Base-by-base conservation (phyloP, 768 basidiomycete species). In the Calocybe indica region DNA sequence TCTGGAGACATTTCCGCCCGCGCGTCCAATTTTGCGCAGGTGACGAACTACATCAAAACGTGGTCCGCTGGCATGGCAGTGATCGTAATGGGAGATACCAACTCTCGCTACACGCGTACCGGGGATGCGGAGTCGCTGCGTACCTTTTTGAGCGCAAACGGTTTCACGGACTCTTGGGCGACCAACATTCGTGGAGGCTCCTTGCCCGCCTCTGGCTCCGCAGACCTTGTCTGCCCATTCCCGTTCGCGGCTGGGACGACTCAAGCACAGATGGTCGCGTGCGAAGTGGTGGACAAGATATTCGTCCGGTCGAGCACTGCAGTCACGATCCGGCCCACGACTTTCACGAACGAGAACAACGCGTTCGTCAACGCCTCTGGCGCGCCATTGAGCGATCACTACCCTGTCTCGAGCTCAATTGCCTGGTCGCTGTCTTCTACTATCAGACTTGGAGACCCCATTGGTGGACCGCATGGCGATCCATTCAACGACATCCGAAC, bases 231-330 rank as follows among this genome's bases (percentile, higher is more conserved):
- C 5, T 70, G 68, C 55, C 48, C 52, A 8, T 58, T 60, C 53
- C 63, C 66, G 10, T 66, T 69, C 51, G 48, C 65, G 0, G 15
- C 59, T 7, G 63, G 63, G 36, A 66, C 61, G 3, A 56, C 57
- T 2, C 59, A 61, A 43, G 45, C 54, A 4, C 46, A 57, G 45
- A 57, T 61, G 55, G 54, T 57, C 5, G 60, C 63, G 10, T 70
- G 69, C 46, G 68, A 70, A 50, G 62, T 61, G n/a, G 66, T 70
- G 14, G 69, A 70, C 55, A 70, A 69, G 59, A 58, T 65, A n/a
- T 59, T 69, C 46, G 51, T 57, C 31, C 64, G 66, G 31, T 52
- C 53, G 33, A 62, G 55, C 41, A 32, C 51, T 1, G 49, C 56
- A 10, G 50, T 64, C 12, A 44, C 59, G 1, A 56, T 68, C 42